Evolutionary conservation across 495 filamentous ascomycete species (phyloP).

Genomic region (Emericellopsis terricola): DNA sequence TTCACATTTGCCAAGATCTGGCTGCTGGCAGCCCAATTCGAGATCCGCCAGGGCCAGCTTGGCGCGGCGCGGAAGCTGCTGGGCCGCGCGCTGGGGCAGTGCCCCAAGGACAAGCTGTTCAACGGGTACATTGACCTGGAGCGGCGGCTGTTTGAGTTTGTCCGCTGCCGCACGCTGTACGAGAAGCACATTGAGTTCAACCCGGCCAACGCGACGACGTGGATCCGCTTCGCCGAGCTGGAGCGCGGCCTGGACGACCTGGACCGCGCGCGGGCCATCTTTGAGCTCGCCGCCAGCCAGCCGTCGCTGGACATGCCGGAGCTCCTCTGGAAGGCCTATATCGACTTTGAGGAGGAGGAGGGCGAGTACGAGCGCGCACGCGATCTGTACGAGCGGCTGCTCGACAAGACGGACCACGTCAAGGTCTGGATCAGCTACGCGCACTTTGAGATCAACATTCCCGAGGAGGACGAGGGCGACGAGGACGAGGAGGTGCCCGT

Average conservation of each 20-base stretch:
- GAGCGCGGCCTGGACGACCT: conserved; percentile 80
- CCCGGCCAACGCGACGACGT: conserved; percentile 70
- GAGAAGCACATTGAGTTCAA: conserved; percentile 90
- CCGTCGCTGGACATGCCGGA: conserved; percentile 91
- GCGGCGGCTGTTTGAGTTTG: conserved; percentile 80
- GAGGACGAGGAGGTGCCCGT: conserved; percentile 43
- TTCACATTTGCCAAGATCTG: conserved; percentile 97
- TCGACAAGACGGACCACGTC: conserved; percentile 88
- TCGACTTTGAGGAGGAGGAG: conserved; percentile 93
- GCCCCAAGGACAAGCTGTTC: conserved; percentile 90
- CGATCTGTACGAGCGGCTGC: conserved; percentile 73
- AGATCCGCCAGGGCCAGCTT: conserved; percentile 73
- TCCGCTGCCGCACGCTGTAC: conserved; percentile 75
- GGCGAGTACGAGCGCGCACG: conserved; percentile 72
- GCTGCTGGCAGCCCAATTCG: conserved; percentile 85
- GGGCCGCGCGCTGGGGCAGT: conserved; percentile 80
- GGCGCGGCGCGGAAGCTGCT: conserved; percentile 68
- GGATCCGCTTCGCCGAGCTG: conserved; percentile 88
- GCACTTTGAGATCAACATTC: conserved; percentile 85
- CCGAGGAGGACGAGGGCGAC: conserved; percentile 37
- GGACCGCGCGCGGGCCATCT: conserved; percentile 77
- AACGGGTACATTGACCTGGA: conserved; percentile 85
- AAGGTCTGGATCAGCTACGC: conserved; percentile 98
- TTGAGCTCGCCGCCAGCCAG: conserved; percentile 76
- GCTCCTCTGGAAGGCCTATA: conserved; percentile 90